Evolutionary conservation across 2,329 filamentous ascomycete species (phyloP), one percentile per base, ranked within the genome.

Genomic region (Pseudogymnoascus sp.): DNA sequence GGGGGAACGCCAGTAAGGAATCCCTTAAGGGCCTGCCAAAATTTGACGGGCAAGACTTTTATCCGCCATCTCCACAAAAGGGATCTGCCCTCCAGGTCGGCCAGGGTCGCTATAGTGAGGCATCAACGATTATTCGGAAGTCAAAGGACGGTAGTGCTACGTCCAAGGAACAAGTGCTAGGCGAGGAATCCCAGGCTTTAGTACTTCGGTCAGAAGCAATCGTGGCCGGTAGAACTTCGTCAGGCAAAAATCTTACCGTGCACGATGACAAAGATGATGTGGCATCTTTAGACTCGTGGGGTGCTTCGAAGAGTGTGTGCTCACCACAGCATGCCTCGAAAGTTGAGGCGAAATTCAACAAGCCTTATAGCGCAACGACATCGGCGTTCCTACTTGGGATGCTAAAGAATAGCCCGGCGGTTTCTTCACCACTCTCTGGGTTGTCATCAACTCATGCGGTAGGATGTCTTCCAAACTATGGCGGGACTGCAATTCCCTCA

Each of bases 21-120:
- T 75, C 76, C 11, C 75, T 79, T 57, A 76, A 74, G 34, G 81
- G 82, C 2, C 73, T 86, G 39, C 83, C 84, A 34, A 86, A 83
- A 69, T 87, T 84, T 66, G 83, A 87, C 65, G 83, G 84, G 22
- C 85, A 83, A 69, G 78, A 86, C 68, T 86, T 86, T 65, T 86
- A 85, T 64, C 81, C 79, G 30, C 73, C 81, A 2, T 85, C 83
- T 0, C 81, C 81, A 1, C 69, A 71, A 64, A 81, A 80, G 67
- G 67, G 71, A 22, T 41, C 34, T 12, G 57, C 59, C 57, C 58
- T 43, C 12, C 58, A 43, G 14, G 64, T 14, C 54, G 37, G 28
- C 16, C 58, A 43, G n/a, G 58, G 35, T 20, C 39, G 37, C 47
- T 30, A 50, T 18, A 54, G 61, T 16, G 58, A 54, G 34, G 16